Conservation (phyloP, 2,329 filamentous ascomycete genomes). For the Reticulascus tulasneorum region DNA sequence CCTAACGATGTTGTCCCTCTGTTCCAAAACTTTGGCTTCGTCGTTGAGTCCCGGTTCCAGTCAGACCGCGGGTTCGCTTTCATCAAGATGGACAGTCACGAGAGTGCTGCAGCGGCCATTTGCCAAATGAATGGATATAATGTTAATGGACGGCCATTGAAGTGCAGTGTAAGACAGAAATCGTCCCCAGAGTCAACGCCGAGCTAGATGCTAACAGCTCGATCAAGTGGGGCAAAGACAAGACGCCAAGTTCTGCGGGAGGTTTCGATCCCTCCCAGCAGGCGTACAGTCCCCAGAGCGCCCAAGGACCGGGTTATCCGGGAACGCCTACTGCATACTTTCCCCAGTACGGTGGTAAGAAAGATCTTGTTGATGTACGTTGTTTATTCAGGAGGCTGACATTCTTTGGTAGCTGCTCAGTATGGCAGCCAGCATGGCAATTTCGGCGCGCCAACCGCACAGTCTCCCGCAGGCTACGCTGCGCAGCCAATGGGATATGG, state of each 20-base stretch:
- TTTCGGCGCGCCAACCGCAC: conserved; percentile 59
- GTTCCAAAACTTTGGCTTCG: conserved; percentile 98
- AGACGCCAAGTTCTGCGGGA: conserved; percentile 64
- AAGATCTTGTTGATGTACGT: not conserved
- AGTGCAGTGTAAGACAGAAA: conserved; percentile 83
- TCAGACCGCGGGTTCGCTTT: conserved; percentile 97
- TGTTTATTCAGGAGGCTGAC: conserved; percentile 21
- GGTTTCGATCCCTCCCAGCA: conserved; percentile 78
- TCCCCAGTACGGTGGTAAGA: conserved; percentile 84
- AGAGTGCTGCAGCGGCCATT: conserved; percentile 97
- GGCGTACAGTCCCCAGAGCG: conserved; percentile 69
- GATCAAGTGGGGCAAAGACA: conserved; percentile 94
- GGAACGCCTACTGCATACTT: conserved; percentile 81
- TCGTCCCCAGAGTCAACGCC: not conserved
- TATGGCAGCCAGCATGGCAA: conserved; percentile 64
- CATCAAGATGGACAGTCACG: conserved; percentile 98
- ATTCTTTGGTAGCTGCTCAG: conserved; percentile 33
- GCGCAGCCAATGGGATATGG: conserved; percentile 69
- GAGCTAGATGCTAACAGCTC: conserved; percentile 6
- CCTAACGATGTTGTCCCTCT: conserved; percentile 95
- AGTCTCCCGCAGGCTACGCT: conserved; percentile 59
- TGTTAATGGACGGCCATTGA: conserved; percentile 91
- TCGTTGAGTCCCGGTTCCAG: conserved; percentile 96
- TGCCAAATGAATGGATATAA: conserved; percentile 98
- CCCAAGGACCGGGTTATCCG: conserved; percentile 67